A percentile compares a stretch with the other conserved stretches of the same genome.
These are phyloP conservation scores for Naganishia liquefaciens DNA, from an alignment of 1,284 basidiomycete species.

Conservation along the genomic window DNA sequence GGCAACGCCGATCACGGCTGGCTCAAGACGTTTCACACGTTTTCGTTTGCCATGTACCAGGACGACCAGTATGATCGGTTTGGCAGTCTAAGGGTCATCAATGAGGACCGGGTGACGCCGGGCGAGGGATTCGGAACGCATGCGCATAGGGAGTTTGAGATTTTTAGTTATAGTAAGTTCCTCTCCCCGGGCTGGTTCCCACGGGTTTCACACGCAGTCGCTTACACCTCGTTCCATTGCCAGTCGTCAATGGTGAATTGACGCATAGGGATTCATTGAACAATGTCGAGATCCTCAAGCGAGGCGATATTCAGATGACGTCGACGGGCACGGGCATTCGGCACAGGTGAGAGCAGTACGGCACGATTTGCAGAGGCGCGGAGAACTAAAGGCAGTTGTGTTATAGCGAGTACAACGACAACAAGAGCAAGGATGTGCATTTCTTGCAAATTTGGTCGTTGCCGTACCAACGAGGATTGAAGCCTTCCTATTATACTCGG, in stretches of 20 bases:
- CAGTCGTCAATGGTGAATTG: slow-evolving; percentile 55
- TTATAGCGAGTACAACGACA: slow-evolving; percentile 66
- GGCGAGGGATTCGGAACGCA: slow-evolving; percentile 82
- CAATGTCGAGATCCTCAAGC: slow-evolving; percentile 80
- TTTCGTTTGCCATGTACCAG: slow-evolving; percentile 75
- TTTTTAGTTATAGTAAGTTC: slow-evolving; percentile 82
- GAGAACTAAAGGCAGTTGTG: neutral
- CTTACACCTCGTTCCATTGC: too few species aligned
- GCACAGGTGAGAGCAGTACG: slow-evolving; percentile 38
- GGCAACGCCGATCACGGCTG: slow-evolving; percentile 81
- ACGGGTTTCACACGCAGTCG: too few species aligned
- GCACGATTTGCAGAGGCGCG: too few species aligned
- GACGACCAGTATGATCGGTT: slow-evolving; percentile 55
- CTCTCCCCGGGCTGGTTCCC: too few species aligned
- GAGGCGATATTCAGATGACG: slow-evolving; percentile 88
- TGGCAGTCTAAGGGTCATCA: slow-evolving; percentile 62
- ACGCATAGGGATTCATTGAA: slow-evolving; percentile 77
- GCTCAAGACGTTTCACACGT: slow-evolving; percentile 88
- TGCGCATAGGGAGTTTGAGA: slow-evolving; percentile 81
- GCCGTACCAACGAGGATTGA: slow-evolving; percentile 62
- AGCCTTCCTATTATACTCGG: slow-evolving; percentile 79
- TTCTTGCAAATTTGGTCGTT: slow-evolving; percentile 81
- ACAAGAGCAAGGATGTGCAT: slow-evolving; percentile 60
- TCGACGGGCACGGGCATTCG: slow-evolving; percentile 65
- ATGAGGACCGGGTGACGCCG: slow-evolving; percentile 83